Percentiles rank a stretch among this genome's conserved stretches.
Conservation (phyloP, 805 yeast species). For the Blastobotrys parvus region DNA sequence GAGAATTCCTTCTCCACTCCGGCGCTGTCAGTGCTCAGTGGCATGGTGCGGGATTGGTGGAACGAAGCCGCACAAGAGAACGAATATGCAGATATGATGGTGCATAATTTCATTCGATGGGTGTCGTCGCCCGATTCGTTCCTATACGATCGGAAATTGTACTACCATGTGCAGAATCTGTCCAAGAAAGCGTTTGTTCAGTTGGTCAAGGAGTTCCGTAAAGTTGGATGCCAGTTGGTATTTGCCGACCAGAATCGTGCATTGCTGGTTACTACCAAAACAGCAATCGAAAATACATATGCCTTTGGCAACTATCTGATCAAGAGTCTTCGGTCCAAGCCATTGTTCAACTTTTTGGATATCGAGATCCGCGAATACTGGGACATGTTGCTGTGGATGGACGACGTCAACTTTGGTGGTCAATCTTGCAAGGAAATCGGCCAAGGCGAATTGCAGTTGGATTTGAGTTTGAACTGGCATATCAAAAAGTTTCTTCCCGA, state of each 20-base stretch:
- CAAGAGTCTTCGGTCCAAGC: conserved; percentile 69
- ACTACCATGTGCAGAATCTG: conserved; percentile 80
- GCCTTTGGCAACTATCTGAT: conserved; percentile 83
- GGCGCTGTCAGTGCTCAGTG: conserved; percentile 61
- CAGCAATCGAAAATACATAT: conserved; percentile 75
- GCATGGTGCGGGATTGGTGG: conserved; percentile 87
- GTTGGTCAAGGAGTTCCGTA: conserved; percentile 65
- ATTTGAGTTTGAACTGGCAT: conserved; percentile 60
- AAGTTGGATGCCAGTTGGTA: conserved; percentile 70
- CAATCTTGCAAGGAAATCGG: conserved; percentile 26
- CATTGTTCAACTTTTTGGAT: conserved; percentile 76
- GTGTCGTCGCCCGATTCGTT: conserved; percentile 65
- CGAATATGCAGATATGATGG: conserved; percentile 70
- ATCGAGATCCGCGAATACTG: conserved; percentile 68
- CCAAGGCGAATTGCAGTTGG: conserved; percentile 18
- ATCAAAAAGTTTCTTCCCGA: conserved; percentile 64
- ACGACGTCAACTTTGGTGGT: conserved; percentile 81
- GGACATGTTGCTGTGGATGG: conserved; percentile 96
- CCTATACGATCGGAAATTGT: conserved; percentile 69
- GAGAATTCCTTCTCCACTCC: conserved; percentile 77
- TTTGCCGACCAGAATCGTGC: conserved; percentile 74
- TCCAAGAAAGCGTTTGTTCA: conserved; percentile 77
- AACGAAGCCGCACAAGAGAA: conserved; percentile 69
- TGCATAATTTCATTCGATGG: conserved; percentile 79
- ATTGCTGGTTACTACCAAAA: conserved; percentile 64